Conservation (phyloP, 2,329 filamentous ascomycete species). For the Fusarium verticillioides region DNA sequence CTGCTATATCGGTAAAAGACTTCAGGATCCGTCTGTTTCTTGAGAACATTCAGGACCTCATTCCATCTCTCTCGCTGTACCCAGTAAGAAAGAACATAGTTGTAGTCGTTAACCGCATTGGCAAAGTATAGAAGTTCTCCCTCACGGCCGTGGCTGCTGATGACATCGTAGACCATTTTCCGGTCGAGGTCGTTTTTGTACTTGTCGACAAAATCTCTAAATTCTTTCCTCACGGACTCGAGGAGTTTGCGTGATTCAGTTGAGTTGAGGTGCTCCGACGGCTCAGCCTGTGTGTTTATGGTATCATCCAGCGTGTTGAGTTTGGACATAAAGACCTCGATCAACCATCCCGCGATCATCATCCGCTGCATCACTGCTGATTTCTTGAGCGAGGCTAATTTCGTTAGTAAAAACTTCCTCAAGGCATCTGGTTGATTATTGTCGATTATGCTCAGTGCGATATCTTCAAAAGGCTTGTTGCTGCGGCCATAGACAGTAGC, state of each 20-base stretch:
- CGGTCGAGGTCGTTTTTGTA: slow-evolving; percentile 89
- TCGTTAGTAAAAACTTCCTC: slow-evolving; percentile 87
- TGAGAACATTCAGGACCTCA: slow-evolving; percentile 87
- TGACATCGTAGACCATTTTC: slow-evolving; percentile 94
- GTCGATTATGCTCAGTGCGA: slow-evolving; percentile 91
- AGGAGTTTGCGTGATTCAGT: slow-evolving; percentile 79
- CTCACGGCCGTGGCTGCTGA: slow-evolving; percentile 94
- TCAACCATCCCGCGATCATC: slow-evolving; percentile 95
- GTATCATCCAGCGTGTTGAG: slow-evolving; percentile 94
- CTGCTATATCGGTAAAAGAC: slow-evolving; percentile 98
- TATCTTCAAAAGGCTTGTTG: slow-evolving; percentile 96
- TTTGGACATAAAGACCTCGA: slow-evolving; percentile 98
- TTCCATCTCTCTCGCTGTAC: slow-evolving; percentile 93
- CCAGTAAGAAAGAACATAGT: slow-evolving; percentile 97
- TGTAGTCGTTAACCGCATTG: slow-evolving; percentile 87
- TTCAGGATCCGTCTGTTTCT: slow-evolving; percentile 90
- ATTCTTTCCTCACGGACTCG: slow-evolving; percentile 77
- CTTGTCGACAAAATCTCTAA: slow-evolving; percentile 85
- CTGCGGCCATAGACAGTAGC: slow-evolving; percentile 93
- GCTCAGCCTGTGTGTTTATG: slow-evolving; percentile 87
- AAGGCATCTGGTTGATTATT: slow-evolving; percentile 89
- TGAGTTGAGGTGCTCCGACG: slow-evolving; percentile 76
- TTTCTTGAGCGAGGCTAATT: slow-evolving; percentile 84
- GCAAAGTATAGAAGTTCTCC: slow-evolving; percentile 93
- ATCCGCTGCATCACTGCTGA: slow-evolving; percentile 88